Evolutionary conservation across 2,329 filamentous ascomycete species (phyloP).

Genomic region (Fusarium duplospermum): DNA sequence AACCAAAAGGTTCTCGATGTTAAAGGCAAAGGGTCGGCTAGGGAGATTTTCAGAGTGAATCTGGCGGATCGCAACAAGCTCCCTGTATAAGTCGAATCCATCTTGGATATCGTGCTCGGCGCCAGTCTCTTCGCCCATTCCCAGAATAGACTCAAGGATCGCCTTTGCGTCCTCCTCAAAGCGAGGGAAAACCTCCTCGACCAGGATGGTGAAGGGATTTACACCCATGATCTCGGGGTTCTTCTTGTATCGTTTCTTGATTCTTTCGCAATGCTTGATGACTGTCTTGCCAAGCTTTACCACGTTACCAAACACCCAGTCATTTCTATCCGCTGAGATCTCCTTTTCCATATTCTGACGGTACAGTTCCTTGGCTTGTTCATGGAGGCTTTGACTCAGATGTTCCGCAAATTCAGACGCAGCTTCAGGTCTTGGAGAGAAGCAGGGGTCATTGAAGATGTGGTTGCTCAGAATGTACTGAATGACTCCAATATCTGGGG

Average conservation of each 20-base stretch:
- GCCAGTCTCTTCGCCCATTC: slow-evolving; percentile 74
- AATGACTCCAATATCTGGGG: slow-evolving; percentile 81
- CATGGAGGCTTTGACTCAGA: slow-evolving; percentile 77
- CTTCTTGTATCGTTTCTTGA: slow-evolving; percentile 91
- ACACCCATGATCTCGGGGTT: slow-evolving; percentile 88
- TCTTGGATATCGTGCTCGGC: slow-evolving; percentile 88
- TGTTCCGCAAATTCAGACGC: slow-evolving; percentile 77
- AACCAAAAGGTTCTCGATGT: slow-evolving; percentile 85
- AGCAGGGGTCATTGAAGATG: slow-evolving; percentile 81
- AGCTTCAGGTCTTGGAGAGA: slow-evolving; percentile 77
- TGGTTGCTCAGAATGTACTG: slow-evolving; percentile 86
- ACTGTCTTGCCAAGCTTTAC: slow-evolving; percentile 90
- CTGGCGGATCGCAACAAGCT: slow-evolving; percentile 84
- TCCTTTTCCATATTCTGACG: slow-evolving; percentile 80
- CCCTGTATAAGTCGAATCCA: slow-evolving; percentile 92
- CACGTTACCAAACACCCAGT: slow-evolving; percentile 92
- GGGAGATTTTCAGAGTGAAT: slow-evolving; percentile 84
- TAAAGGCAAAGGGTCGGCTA: slow-evolving; percentile 81
- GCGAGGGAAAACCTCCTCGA: slow-evolving; percentile 86
- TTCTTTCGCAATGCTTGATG: slow-evolving; percentile 85
- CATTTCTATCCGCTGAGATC: slow-evolving; percentile 81
- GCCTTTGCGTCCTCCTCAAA: slow-evolving; percentile 92
- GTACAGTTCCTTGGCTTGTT: slow-evolving; percentile 84
- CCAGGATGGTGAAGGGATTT: slow-evolving; percentile 74
- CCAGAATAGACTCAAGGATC: slow-evolving; percentile 83